These are phyloP conservation scores for Trichoderma sp. DNA, from an alignment of 2,329 filamentous ascomycete species.

Conservation along the genomic window DNA sequence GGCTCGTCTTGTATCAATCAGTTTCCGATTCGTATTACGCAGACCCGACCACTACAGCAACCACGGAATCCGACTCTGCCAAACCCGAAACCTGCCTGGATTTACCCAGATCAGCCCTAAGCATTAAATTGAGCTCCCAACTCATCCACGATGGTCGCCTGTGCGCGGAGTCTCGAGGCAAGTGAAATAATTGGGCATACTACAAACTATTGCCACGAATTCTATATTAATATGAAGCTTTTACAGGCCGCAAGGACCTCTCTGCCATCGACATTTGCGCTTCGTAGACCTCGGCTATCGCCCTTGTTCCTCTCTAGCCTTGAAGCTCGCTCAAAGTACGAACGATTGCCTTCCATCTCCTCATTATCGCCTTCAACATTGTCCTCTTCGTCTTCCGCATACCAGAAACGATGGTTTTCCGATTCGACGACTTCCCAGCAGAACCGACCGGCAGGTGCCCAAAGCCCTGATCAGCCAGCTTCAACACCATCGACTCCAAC, in stretches of 20 bases:
- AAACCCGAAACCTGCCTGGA: background rate
- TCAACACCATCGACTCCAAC: background rate
- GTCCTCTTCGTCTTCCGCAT: background rate
- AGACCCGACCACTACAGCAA: background rate
- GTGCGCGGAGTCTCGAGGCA: constrained; percentile 19
- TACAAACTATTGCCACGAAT: background rate
- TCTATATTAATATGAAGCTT: background rate
- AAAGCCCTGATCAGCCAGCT: background rate
- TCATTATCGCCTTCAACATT: background rate
- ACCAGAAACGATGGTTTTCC: constrained; percentile 30
- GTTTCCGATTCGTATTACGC: background rate
- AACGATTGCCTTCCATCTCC: background rate
- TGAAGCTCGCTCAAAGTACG: constrained; percentile 7
- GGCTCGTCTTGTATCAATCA: background rate
- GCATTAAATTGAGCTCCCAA: background rate
- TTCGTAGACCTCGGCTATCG: constrained; percentile 28
- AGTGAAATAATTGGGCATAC: background rate
- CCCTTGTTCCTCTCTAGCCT: constrained; percentile 18
- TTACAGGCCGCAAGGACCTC: constrained; percentile 28
- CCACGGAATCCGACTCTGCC: background rate
- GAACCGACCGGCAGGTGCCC: constrained; percentile 1
- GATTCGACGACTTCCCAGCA: constrained; percentile 24
- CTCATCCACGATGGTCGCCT: constrained; percentile 10
- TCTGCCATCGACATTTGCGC: constrained; percentile 28
- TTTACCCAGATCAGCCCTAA: background rate